phyloP scores from a whole-genome alignment of 164 flowering plant species.

The Stephania japonica region DNA sequence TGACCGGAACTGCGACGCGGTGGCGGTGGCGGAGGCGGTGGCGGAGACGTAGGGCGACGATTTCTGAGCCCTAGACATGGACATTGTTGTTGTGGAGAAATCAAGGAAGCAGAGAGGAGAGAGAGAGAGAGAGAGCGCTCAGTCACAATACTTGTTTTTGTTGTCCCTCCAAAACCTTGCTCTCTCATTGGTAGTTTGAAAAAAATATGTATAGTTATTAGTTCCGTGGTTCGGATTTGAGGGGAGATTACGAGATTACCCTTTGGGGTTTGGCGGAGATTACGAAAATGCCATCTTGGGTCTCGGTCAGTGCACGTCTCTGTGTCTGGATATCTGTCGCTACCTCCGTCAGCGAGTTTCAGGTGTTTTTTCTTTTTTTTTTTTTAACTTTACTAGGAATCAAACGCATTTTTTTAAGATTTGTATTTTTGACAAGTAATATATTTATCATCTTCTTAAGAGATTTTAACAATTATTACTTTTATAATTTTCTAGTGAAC shows the following conservation, averaged over 20 bases:
- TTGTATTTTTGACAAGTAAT: too few relatives aligned
- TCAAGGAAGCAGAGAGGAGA: constrained; percentile 3
- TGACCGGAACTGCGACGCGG: constrained; percentile 56
- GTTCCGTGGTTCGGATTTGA: neutral
- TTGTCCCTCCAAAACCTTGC: constrained; percentile 16
- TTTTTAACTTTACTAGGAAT: too few relatives aligned
- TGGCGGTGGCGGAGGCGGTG: constrained; percentile 14
- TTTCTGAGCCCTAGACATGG: constrained; percentile 33
- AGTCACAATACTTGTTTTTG: too few relatives aligned
- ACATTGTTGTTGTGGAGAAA: constrained; percentile 13
- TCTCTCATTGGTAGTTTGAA: neutral
- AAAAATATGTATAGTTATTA: neutral
- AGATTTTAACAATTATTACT: too few relatives aligned
- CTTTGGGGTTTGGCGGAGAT: too few relatives aligned
- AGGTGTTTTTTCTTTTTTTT: too few relatives aligned
- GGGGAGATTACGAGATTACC: neutral
- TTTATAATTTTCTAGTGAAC: too few relatives aligned
- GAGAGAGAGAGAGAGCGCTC: constrained; percentile 7
- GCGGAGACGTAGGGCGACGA: constrained; percentile 33
- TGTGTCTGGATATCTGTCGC: too few relatives aligned
- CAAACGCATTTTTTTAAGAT: too few relatives aligned
- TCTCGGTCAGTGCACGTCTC: neutral
- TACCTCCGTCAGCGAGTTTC: neutral
- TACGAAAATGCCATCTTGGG: neutral
- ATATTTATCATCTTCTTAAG: too few relatives aligned